Conservation (phyloP, 176 grass and related monocot species). For the Saccharum officinarum region DNA sequence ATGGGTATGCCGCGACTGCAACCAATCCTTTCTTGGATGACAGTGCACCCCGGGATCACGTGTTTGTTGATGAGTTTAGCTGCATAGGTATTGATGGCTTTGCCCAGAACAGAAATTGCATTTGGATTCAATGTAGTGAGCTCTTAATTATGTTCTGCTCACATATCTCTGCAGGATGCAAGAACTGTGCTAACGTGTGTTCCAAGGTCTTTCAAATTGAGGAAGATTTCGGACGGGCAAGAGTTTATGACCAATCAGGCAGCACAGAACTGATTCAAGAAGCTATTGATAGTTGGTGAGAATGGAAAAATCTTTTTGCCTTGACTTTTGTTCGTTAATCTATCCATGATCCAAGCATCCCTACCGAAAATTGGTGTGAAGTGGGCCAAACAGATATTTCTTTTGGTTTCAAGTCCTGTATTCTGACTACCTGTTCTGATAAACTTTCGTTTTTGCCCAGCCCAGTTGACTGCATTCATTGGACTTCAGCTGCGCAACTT, state of each 20-base stretch:
- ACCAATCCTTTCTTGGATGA: conserved; percentile 91
- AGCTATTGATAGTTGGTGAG: conserved; percentile 93
- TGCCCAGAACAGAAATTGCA: background rate
- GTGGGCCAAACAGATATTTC: background rate
- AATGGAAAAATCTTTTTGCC: background rate
- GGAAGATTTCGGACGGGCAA: conserved; percentile 88
- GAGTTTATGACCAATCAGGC: conserved; percentile 81
- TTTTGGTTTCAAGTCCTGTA: background rate
- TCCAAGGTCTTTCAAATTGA: conserved; percentile 80
- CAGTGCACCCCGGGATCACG: conserved; percentile 73
- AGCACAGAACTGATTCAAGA: conserved; percentile 59
- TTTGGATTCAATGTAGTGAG: background rate
- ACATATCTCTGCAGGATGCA: conserved; percentile 67
- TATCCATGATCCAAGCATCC: background rate
- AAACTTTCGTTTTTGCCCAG: conserved; percentile 49
- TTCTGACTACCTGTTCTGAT: conserved; percentile 20
- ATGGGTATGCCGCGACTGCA: conserved; percentile 76
- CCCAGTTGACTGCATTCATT: conserved; percentile 98
- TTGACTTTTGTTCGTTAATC: background rate
- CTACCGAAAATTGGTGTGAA: background rate
- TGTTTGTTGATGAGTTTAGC: conserved; percentile 96
- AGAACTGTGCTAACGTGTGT: conserved; percentile 96
- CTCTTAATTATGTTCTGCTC: background rate
- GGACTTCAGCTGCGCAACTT: conserved; percentile 93
- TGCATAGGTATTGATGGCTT: conserved; percentile 74